These are phyloP conservation scores for Rubus parviflorus DNA, from an alignment of 306 rosid species.

Conservation along the genomic window DNA sequence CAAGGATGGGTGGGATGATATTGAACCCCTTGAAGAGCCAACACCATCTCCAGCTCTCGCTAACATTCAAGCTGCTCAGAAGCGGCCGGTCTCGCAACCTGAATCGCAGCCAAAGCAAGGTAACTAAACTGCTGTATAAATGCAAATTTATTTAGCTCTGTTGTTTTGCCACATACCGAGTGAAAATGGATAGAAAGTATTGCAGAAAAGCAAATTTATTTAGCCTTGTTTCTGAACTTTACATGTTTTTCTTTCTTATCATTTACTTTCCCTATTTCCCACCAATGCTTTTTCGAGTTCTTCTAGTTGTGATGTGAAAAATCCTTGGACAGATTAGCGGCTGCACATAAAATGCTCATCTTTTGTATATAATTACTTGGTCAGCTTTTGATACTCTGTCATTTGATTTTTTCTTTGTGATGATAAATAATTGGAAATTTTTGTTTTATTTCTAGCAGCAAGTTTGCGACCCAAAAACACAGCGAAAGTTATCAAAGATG, in stretches of 20 bases:
- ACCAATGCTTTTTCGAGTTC: neutral
- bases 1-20: conserved; percentile 95
- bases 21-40: conserved; percentile 83
- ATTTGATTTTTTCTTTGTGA: neutral
- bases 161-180: neutral
- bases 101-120: conserved; percentile 71
- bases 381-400: neutral
- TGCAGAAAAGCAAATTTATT: neutral
- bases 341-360: too few species aligned
- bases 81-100: conserved; percentile 76
- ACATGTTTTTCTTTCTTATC: neutral
- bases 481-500: conserved; percentile 50
- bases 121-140: conserved; percentile 19
- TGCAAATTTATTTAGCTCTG: neutral
- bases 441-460: conserved; percentile 38
- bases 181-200: neutral
- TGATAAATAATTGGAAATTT: conserved; percentile 15
- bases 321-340: too few species aligned
- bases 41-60: conserved; percentile 73
- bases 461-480: conserved; percentile 53
- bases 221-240: neutral
- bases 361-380: neutral
- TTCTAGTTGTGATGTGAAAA: too few species aligned
- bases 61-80: conserved; percentile 94
- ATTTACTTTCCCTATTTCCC: too few species aligned